Evolutionary conservation across 441 rosid species (phyloP).

Genomic region (Gossypium trilobum): DNA sequence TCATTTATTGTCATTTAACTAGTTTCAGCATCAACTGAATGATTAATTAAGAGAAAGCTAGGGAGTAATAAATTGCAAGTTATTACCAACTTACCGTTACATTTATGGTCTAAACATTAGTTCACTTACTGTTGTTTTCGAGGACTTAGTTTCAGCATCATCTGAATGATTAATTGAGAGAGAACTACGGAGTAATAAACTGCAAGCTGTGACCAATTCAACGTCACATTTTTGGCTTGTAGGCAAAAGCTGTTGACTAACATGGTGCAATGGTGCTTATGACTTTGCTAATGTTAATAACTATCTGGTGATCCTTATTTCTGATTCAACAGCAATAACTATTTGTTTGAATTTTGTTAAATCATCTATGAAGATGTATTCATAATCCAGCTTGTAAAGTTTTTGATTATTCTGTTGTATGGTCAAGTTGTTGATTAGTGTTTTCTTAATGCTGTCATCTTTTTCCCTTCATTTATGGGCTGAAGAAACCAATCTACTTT

Average conservation of each 20-base stretch:
- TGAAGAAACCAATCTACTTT: not conserved
- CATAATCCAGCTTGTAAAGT: not conserved
- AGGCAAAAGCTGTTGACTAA: not conserved
- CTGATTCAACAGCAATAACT: not conserved
- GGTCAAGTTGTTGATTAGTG: not conserved
- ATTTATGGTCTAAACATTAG: not conserved
- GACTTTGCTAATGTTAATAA: not conserved
- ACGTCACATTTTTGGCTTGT: not conserved
- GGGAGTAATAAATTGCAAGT: not conserved
- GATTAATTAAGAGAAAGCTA: not conserved
- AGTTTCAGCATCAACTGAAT: not conserved
- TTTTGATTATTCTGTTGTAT: not conserved
- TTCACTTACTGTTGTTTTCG: not conserved
- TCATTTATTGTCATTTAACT: not conserved
- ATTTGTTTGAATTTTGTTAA: constrained; percentile 1
- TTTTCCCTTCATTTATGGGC: not conserved
- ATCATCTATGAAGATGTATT: not conserved
- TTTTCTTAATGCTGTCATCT: not conserved
- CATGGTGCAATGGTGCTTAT: not conserved
- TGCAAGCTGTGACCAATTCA: not conserved
- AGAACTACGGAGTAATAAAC: not conserved
- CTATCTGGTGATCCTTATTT: not conserved
- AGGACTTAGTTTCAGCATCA: not conserved
- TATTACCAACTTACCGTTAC: not conserved
- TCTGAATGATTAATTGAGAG: not conserved